Percentiles rank a stretch among this genome's conserved stretches.
Conservation (phyloP, 1,284 basidiomycete genomes). For the Rhodofomes roseus region DNA sequence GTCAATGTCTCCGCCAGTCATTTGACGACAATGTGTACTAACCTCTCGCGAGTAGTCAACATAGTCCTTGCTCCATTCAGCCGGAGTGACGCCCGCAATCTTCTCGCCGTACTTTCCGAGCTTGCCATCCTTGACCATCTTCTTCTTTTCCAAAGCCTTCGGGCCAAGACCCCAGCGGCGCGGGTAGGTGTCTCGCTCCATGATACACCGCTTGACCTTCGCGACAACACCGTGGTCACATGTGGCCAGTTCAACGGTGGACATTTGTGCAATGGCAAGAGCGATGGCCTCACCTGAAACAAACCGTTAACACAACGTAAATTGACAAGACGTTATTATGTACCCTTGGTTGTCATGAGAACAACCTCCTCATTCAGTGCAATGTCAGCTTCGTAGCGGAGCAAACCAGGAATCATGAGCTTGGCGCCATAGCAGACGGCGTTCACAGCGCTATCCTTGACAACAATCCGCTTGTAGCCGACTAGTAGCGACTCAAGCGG, state of each 20-base stretch:
- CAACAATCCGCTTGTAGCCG: constrained; percentile 98
- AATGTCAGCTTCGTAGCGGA: constrained; percentile 97
- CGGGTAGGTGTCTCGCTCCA: constrained; percentile 99
- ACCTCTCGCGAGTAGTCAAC: constrained; percentile 83
- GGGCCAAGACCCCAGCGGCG: constrained; percentile 98
- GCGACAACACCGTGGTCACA: constrained; percentile 99
- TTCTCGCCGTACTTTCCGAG: constrained; percentile 96
- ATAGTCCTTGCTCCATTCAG: constrained; percentile 90
- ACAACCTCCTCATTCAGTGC: constrained; percentile 97
- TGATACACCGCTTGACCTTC: constrained; percentile 99
- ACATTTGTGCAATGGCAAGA: constrained; percentile 97
- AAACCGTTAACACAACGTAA: neutral
- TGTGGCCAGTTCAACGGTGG: constrained; percentile 95
- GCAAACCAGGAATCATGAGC: constrained; percentile 98
- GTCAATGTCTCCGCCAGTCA: neutral
- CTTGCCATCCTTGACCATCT: constrained; percentile 94
- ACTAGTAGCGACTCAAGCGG: constrained; percentile 93
- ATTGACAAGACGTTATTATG: neutral
- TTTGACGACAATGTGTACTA: constrained; percentile 2
- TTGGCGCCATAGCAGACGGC: constrained; percentile 99
- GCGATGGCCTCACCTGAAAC: constrained; percentile 89
- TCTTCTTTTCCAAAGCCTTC: constrained; percentile 97
- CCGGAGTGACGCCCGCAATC: constrained; percentile 87
- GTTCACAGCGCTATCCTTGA: constrained; percentile 99
- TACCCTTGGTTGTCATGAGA: constrained; percentile 98